Percentiles rank a stretch among this genome's conserved stretches.
Conservation (phyloP, 805 yeast species). For the Candida dajiaensis region DNA sequence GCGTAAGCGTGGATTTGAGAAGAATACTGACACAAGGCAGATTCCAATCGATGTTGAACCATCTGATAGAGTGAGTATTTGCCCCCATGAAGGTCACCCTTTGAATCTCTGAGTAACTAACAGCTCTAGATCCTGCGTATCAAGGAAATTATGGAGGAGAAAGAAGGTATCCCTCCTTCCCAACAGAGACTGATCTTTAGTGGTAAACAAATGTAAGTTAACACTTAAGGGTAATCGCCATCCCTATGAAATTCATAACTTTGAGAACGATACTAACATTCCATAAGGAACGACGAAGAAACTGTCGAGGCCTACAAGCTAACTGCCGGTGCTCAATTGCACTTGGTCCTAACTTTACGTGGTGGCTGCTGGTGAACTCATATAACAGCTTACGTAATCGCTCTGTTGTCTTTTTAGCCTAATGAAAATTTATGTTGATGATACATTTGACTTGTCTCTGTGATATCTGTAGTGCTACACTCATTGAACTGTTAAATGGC, state of each 20-base stretch:
- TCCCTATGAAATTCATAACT: too few species aligned
- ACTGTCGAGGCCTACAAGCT: slow-evolving; percentile 71
- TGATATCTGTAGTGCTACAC: neutral
- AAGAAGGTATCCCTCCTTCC: slow-evolving; percentile 94
- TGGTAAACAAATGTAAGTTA: slow-evolving; percentile 85
- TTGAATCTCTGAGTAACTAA: slow-evolving; percentile 12
- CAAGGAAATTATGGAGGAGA: slow-evolving; percentile 90
- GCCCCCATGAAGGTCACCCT: neutral
- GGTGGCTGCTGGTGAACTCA: slow-evolving; percentile 51
- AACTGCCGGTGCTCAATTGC: slow-evolving; percentile 80
- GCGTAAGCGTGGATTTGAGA: neutral
- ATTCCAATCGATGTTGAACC: slow-evolving; percentile 73
- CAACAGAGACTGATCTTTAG: slow-evolving; percentile 89
- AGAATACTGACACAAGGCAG: slow-evolving; percentile 23
- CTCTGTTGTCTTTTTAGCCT: neutral
- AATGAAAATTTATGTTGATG: neutral
- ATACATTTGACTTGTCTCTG: neutral
- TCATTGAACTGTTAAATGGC: neutral
- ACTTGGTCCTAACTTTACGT: slow-evolving; percentile 85
- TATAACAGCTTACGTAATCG: neutral
- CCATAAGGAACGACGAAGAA: slow-evolving; percentile 59
- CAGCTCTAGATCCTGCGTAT: slow-evolving; percentile 50
- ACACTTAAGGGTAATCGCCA: neutral
- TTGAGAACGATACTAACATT: slow-evolving; percentile 4
- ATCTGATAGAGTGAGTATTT: slow-evolving; percentile 46